Percentiles rank a stretch among this genome's conserved stretches.
Evolutionary conservation across 805 yeast species (phyloP).

Genomic region (Candida ficus): DNA sequence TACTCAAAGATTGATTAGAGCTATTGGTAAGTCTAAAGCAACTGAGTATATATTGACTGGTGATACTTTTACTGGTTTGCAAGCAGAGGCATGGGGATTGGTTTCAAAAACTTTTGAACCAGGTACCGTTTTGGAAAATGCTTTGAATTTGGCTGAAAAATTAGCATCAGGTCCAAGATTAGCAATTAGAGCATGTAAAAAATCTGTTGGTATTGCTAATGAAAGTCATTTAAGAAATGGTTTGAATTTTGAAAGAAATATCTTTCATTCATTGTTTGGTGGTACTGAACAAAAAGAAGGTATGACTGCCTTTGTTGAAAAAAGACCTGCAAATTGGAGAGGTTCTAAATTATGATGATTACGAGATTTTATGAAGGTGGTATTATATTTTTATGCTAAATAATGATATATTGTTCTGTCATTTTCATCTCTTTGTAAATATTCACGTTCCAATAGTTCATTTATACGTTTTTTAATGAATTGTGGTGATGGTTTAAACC

Average conservation of each 20-base stretch:
- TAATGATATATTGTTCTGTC: conserved; percentile 60
- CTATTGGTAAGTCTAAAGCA: conserved; percentile 46
- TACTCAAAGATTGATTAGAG: conserved; percentile 43
- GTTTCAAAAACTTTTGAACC: conserved; percentile 37
- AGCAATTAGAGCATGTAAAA: conserved; percentile 43
- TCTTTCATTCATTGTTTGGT: conserved; percentile 44
- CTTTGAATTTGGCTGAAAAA: conserved; percentile 38
- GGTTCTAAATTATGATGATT: conserved; percentile 12
- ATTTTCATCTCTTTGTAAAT: conserved; percentile 63
- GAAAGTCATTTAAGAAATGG: conserved; percentile 36
- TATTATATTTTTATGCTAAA: conserved; percentile 43
- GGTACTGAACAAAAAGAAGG: conserved; percentile 43
- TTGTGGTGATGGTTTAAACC: conserved; percentile 67
- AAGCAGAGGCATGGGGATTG: conserved; percentile 45
- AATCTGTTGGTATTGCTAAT: conserved; percentile 35
- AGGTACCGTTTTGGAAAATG: conserved; percentile 35
- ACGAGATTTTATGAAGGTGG: no score
- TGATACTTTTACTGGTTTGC: conserved; percentile 34
- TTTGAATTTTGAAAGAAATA: conserved; percentile 35
- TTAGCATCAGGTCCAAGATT: conserved; percentile 37
- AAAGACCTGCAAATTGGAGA: conserved; percentile 33
- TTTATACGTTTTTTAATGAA: conserved; percentile 71
- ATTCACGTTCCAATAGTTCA: conserved; percentile 74
- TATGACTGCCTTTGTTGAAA: conserved; percentile 45
- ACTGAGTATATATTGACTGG: conserved; percentile 47